phyloP scores from a whole-genome alignment of 495 filamentous ascomycete genomes.

The Xylaria palmicola region DNA sequence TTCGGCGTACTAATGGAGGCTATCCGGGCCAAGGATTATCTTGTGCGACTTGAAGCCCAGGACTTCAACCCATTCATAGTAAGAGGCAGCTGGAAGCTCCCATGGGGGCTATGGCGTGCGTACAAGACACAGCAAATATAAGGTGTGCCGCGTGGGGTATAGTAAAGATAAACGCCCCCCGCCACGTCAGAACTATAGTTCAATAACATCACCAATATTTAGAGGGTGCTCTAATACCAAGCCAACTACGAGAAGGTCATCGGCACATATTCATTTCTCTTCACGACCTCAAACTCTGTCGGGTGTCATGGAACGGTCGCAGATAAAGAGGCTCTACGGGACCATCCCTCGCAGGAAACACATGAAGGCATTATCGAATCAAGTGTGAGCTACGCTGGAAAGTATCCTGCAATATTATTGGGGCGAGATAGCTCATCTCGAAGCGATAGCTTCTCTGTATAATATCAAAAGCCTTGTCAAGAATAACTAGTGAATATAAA shows the following conservation, averaged over 20 bases:
- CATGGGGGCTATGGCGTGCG: conserved; percentile 80
- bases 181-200: background rate
- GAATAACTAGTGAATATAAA: too few relatives aligned
- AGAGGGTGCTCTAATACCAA: too few relatives aligned
- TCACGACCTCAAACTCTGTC: background rate
- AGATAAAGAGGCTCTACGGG: too few relatives aligned
- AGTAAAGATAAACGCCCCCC: too few relatives aligned
- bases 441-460: too few relatives aligned
- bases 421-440: too few relatives aligned
- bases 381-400: too few relatives aligned
- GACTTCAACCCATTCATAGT: conserved; percentile 78
- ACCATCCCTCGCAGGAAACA: too few relatives aligned
- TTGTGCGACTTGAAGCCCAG: conserved; percentile 68
- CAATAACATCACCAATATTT: background rate
- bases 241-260: background rate
- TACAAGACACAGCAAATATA: conserved; percentile 57
- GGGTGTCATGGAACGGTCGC: background rate
- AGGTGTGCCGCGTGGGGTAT: background rate
- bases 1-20: conserved; percentile 81
- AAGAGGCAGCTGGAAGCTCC: conserved; percentile 80
- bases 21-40: conserved; percentile 73
- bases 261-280: background rate
- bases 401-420: too few relatives aligned
- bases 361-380: too few relatives aligned
- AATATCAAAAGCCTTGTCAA: too few relatives aligned